A percentile compares a stretch with the other conserved stretches of the same genome.
phyloP scores from a whole-genome alignment of 2,329 filamentous ascomycete species.

The Dactylellina leptospora region DNA sequence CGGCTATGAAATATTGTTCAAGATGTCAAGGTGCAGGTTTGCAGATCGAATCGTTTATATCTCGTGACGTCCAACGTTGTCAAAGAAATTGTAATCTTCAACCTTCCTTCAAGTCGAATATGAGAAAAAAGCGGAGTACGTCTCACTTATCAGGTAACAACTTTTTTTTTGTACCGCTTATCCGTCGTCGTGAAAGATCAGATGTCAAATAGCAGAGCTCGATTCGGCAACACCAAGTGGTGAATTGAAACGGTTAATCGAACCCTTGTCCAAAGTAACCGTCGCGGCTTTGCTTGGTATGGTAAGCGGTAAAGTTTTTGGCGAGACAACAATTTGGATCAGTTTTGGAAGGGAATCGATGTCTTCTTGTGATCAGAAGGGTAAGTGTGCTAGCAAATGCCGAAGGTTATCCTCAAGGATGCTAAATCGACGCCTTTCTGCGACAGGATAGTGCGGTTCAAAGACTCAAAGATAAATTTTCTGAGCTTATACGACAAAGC shows the following conservation, averaged over 20 bases:
- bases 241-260: slow-evolving; percentile 7
- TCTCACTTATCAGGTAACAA: not conserved
- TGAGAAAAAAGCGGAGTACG: not conserved
- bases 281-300: slow-evolving; percentile 46
- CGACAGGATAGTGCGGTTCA: slow-evolving; percentile 47
- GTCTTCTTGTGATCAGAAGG: slow-evolving; percentile 7
- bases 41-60: no score
- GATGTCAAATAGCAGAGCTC: slow-evolving; percentile 31
- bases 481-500: slow-evolving; percentile 3
- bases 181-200: slow-evolving; percentile 33
- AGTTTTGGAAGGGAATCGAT: slow-evolving; percentile 44
- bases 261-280: slow-evolving; percentile 47
- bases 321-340: slow-evolving; percentile 23
- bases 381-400: slow-evolving; percentile 14
- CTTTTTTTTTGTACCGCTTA: slow-evolving; percentile 7
- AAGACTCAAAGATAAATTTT: slow-evolving; percentile 7
- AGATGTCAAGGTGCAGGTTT: no score
- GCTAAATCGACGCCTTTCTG: slow-evolving; percentile 29
- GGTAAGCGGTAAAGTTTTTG: slow-evolving; percentile 27
- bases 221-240: slow-evolving; percentile 33
- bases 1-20: no score
- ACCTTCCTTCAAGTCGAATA: no score
- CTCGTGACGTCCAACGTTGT: no score
- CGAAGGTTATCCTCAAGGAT: slow-evolving; percentile 6
- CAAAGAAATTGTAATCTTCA: no score